A percentile compares a stretch with the other conserved stretches of the same genome.
Conservation (phyloP, 768 basidiomycete species). For the Hortiboletus campestris region DNA sequence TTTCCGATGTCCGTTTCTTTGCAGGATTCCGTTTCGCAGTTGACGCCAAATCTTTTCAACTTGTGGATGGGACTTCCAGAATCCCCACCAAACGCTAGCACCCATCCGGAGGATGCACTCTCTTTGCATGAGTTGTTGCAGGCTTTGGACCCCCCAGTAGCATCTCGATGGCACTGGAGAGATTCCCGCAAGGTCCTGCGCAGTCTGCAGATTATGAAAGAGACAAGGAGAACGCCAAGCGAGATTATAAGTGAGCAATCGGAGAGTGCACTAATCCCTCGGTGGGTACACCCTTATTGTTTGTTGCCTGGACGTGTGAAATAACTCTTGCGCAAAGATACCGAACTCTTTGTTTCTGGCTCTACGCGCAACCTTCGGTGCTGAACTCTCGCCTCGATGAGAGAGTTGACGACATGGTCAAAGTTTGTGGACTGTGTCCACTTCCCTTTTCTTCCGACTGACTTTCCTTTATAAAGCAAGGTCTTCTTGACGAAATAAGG, state of each 20-base stretch:
- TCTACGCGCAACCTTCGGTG: conserved; percentile 67
- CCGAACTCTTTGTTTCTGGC: conserved; percentile 86
- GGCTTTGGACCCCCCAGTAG: conserved; percentile 68
- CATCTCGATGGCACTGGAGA: conserved; percentile 91
- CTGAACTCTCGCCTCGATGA: conserved; percentile 69
- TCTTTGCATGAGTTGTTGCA: conserved; percentile 65
- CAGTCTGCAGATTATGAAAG: conserved; percentile 73
- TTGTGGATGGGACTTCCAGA: conserved; percentile 61
- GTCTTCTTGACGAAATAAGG: conserved; percentile 77
- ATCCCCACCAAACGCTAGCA: conserved; percentile 53
- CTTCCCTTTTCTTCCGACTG: not conserved
- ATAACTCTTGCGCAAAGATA: conserved; percentile 50
- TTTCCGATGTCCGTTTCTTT: conserved; percentile 38
- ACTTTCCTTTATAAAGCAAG: conserved; percentile 47
- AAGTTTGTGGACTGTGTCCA: conserved; percentile 42
- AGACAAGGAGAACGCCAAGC: conserved; percentile 61
- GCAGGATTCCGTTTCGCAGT: conserved; percentile 38
- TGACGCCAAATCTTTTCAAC: conserved; percentile 46
- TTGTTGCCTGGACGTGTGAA: not conserved
- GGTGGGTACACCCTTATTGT: conserved; percentile 37
- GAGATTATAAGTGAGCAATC: conserved; percentile 69
- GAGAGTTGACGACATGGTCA: conserved; percentile 88
- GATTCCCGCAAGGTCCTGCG: conserved; percentile 90
- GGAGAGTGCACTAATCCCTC: conserved; percentile 41
- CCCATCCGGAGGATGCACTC: conserved; percentile 55